Base-by-base conservation (phyloP, 2,329 filamentous ascomycete genomes). In the Lachnellula occidentalis region DNA sequence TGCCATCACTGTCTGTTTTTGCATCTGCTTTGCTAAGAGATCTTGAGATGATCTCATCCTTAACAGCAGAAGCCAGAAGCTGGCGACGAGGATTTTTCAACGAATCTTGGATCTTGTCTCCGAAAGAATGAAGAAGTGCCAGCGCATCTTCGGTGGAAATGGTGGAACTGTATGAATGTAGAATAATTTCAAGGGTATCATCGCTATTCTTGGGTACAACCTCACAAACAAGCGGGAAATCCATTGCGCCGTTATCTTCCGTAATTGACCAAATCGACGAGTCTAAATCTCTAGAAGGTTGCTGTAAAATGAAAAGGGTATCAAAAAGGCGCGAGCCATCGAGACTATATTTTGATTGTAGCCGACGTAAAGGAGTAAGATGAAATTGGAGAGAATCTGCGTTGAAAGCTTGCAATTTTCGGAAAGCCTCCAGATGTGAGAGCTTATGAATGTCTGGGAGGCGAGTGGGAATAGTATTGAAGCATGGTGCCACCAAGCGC, bases 381-480 rank as follows among this genome's bases (percentile, higher is more conserved):
- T 96, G 90, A 62, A 86, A 85, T 0, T 78, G 74, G 17, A 92
- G 63, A 2, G 84, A 71, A 1, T 84, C 76, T 0, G 80, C 72
- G 64, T 88, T 91, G 24, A 82, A 51, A 3, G 45, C 42, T 51
- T 70, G 67, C 2, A 69, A 46, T 14, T 59, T 61, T 41, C 67
- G 58, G 45, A 67, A 69, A 14, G 66, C 63, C 55, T 69, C 67
- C 1, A 69, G 53, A 39, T 68, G 67, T 12, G 64, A 61, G 27
- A 66, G 67, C 0, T 71, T 70, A 50, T 91, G 86, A 2, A 90
- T 75, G 2, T 72, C 68, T 54, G 78, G 80, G 24, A 87, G 71
- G 24, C 90, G 80, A 1, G 91, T 67, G 0, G 92, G 90, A 12
- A 96, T 72, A 0, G 92, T 95, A 66, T 96, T 96, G 76, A 96